Evolutionary conservation across 768 basidiomycete genomes (phyloP), one percentile per base, ranked within the genome.

Genomic region (Saitozyma podzolica): DNA sequence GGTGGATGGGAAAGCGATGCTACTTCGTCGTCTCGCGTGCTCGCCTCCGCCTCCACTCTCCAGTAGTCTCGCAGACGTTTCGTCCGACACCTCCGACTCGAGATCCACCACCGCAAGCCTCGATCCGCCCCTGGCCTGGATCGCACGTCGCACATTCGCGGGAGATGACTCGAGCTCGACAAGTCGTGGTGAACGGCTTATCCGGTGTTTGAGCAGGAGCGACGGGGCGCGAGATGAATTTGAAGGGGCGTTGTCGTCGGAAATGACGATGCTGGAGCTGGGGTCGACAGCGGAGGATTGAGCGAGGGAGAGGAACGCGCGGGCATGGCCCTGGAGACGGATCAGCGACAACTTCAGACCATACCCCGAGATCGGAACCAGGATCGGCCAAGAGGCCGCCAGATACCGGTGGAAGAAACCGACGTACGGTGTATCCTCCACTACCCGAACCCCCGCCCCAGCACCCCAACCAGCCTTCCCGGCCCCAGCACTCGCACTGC

Each of bases 391-490:
- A 20, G 14, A n/a, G 29, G 29, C 29, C 29, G 29, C 29, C 29
- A 29, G 29, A 2, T 5, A 5, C 29, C 5, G 2, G 29, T 29
- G 2, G 11, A 2, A 47, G 6, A 47, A 11, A 6, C 13, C 13
- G n/a, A 69, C 70, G 53, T 50, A 72, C 75, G 9, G 70, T 71
- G 54, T 74, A 75, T 11, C 75, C 75, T 37, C 61, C 63, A 43
- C 67, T 59, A 37, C 68, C 69, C 51, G 57, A 53, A 13, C 29
- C 29, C 29, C 57, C 62, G 62, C 62, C 4, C 57, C 53, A 14
- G 65, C 65, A 9, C 76, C 72, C 16, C 70, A 65, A 40, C 69
- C 70, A 50, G 70, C 66, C 14, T 69, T 56, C 16, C 68, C 72
- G 40, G 70, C 74, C 49, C 72, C 58, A 16, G 45, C 45, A 47